phyloP scores from a whole-genome alignment of 2,329 filamentous ascomycete species.

The Zarea fungicola region DNA sequence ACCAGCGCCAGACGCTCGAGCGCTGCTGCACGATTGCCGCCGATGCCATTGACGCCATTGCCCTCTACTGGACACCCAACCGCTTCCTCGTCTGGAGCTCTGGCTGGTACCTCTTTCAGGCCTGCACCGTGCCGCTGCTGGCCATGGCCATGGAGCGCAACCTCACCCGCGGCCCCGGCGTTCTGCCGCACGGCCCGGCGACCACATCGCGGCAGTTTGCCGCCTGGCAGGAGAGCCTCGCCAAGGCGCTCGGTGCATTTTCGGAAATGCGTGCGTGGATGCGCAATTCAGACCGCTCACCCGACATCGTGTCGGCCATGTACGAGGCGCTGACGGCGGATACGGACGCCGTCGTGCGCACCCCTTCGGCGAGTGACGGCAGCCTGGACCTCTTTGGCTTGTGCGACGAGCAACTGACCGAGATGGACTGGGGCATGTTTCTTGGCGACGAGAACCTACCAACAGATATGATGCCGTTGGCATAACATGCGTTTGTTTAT shows the following conservation, averaged over 20 bases:
- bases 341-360: constrained; percentile 17
- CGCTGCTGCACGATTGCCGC: constrained; percentile 22
- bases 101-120: constrained; percentile 29
- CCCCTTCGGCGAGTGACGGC: constrained; percentile 21
- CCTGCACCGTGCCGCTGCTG: constrained; percentile 26
- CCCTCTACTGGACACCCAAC: constrained; percentile 28
- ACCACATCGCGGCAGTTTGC: constrained; percentile 7
- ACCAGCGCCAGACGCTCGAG: constrained; percentile 20
- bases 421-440: constrained; percentile 23
- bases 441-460: constrained; percentile 18
- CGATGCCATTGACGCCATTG: constrained; percentile 27
- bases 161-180: constrained; percentile 3
- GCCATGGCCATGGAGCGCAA: constrained; percentile 24
- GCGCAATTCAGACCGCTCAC: constrained; percentile 22
- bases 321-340: constrained; percentile 22
- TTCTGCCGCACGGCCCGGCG: background rate
- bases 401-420: constrained; percentile 24
- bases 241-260: constrained; percentile 22
- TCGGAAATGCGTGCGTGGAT: constrained; percentile 26
- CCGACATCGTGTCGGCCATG: constrained; percentile 23
- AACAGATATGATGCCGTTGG: constrained; percentile 5
- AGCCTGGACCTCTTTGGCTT: constrained; percentile 23
- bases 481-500: background rate
- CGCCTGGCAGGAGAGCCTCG: constrained; percentile 20
- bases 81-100: constrained; percentile 28